Conservation (phyloP, 2,329 filamentous ascomycete genomes). For the Pochonia chlamydosporia region DNA sequence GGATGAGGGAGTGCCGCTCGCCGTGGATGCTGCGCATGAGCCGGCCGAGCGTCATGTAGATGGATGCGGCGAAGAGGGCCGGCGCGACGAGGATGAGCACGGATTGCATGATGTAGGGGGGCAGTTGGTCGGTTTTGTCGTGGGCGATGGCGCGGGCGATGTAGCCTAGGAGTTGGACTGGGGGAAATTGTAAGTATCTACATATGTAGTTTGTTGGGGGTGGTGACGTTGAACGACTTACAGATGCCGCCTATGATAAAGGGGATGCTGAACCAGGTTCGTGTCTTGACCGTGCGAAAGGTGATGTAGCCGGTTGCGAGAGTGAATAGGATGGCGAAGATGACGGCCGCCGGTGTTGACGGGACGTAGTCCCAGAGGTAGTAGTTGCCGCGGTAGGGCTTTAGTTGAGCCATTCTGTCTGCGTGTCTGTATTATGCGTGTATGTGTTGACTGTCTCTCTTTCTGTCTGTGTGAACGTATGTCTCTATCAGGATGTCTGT, state of each 20-base stretch:
- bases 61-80: slow-evolving; percentile 40
- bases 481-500: too few species aligned
- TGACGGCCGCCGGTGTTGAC: slow-evolving; percentile 36
- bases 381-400: slow-evolving; percentile 22
- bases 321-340: slow-evolving; percentile 40
- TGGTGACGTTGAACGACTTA: slow-evolving; percentile 24
- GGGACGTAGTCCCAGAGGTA: slow-evolving; percentile 33
- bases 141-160: slow-evolving; percentile 22
- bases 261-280: slow-evolving; percentile 45
- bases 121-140: slow-evolving; percentile 23
- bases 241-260: slow-evolving; percentile 42
- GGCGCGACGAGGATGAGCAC: slow-evolving; percentile 41
- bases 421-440: too few species aligned
- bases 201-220: background rate
- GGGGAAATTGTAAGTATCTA: background rate
- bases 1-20: slow-evolving; percentile 26
- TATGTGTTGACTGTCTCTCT: too few species aligned
- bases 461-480: too few species aligned
- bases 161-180: slow-evolving; percentile 41
- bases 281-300: slow-evolving; percentile 35
- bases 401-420: slow-evolving; percentile 21
- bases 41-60: slow-evolving; percentile 45
- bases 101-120: slow-evolving; percentile 35
- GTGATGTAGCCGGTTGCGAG: slow-evolving; percentile 35
- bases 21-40: slow-evolving; percentile 33